Evolutionary conservation across 305 asterid genomes (phyloP), one percentile per base, ranked within the genome.

Genomic region (Striga hermonthica): DNA sequence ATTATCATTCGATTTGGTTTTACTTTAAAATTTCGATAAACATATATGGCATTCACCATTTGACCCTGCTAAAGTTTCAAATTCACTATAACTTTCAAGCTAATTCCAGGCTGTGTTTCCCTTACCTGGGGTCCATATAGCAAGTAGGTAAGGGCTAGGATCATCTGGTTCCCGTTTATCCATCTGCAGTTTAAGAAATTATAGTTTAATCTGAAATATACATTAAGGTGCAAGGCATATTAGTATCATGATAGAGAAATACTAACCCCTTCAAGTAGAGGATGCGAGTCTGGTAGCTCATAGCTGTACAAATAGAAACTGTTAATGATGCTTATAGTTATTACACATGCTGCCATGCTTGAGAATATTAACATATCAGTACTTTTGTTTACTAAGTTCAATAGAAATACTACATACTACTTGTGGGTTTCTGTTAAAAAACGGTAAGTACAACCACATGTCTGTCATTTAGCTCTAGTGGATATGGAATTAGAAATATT

Each of bases 91-190:
- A 39, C 13, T 6, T 34, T 39, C 47, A 60, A 10, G 41, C 36
- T 40, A 37, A 39, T 66, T 14, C 37, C 53, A 8, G 66, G 60
- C 14, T 63, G 40, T 45, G 58, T 64, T 72, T 54, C 40, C 61
- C n/a, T 56, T 81, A 84, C 90, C 90, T 78, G 90, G 90, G 69
- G 90, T 79, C 90, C 90, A 84, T 70, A 84, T 84, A 9, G 98
- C 96, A 43, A 94, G 97, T 62, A 94, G 90, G 85, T 91, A 94
- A 1, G 95, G 86, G 66, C 78, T 64, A 55, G 98, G 99, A 75
- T 94, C 99, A 75, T 94, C 97, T 69, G 85, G 91, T 79, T 94
- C 96, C 79, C 99, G 85, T 74, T 75, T 82, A 60, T 88, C 96
- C 85, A 86, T 67, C 99, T 94, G 93, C 78, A 76, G 67, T 70